Conservation (phyloP, 2,329 filamentous ascomycete species). For the Ascosphaera aggregata region DNA sequence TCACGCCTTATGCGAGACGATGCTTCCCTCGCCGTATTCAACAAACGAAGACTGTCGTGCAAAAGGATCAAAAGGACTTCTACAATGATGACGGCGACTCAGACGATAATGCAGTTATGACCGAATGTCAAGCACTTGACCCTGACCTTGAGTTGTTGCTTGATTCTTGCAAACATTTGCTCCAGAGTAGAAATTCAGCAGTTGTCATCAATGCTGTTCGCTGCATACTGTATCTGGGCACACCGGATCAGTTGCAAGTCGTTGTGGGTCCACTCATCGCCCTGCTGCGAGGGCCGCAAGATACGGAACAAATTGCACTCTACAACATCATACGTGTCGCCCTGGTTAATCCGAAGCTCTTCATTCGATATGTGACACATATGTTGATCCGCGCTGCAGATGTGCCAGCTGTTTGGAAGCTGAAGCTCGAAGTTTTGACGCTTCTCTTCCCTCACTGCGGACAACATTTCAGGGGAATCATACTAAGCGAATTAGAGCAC, state of each 20-base stretch:
- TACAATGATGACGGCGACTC: conserved; percentile 56
- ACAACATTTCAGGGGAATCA: conserved; percentile 54
- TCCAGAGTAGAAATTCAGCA: conserved; percentile 81
- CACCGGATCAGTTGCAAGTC: conserved; percentile 46
- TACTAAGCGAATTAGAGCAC: conserved; percentile 82
- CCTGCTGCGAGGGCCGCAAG: conserved; percentile 58
- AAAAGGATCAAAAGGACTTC: no score
- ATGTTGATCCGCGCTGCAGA: conserved; percentile 72
- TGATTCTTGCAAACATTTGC: conserved; percentile 54
- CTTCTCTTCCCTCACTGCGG: conserved; percentile 72
- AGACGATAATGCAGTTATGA: conserved; percentile 27
- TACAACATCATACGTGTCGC: conserved; percentile 94
- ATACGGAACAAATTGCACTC: conserved; percentile 73
- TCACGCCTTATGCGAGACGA: conserved; percentile 63
- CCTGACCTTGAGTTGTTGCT: conserved; percentile 65
- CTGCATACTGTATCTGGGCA: conserved; percentile 68
- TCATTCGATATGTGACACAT: conserved; percentile 70
- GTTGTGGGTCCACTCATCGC: conserved; percentile 71
- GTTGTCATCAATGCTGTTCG: conserved; percentile 74
- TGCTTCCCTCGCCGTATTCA: conserved; percentile 57
- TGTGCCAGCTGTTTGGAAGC: conserved; percentile 56
- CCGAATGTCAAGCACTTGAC: conserved; percentile 20
- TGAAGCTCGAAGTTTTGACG: conserved; percentile 80
- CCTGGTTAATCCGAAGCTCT: conserved; percentile 49
- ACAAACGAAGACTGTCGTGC: conserved; percentile 31